Percentiles rank a stretch among this genome's conserved stretches.
Conservation (phyloP, 768 basidiomycete genomes). For the Tricholoma sp. region DNA sequence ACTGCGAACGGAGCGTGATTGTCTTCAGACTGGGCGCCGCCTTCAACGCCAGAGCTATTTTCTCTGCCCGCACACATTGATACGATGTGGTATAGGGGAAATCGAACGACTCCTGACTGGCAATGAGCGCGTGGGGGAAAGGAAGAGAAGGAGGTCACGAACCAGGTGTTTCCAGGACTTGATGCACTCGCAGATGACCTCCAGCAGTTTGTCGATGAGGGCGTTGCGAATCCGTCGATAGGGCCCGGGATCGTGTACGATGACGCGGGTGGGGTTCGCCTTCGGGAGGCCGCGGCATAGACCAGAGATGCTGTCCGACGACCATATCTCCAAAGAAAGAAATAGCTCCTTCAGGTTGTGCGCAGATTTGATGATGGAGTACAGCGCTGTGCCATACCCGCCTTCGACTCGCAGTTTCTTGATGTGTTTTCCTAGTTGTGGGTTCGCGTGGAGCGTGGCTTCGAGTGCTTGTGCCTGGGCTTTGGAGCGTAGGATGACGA, state of each 20-base stretch:
- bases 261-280: conserved; percentile 10
- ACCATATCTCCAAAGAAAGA: conserved; percentile 7
- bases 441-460: conserved; percentile 8
- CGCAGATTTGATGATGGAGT: conserved; percentile 1
- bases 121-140: no score
- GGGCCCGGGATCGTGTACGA: conserved; percentile 2
- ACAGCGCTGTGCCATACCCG: conserved; percentile 8
- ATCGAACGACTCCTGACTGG: no score
- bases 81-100: no score
- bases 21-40: no score
- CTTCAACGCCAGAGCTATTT: no score
- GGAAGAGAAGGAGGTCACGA: background rate
- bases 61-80: no score
- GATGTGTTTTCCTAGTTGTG: conserved; percentile 13
- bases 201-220: conserved; percentile 1
- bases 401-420: conserved; percentile 17
- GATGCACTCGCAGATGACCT: background rate
- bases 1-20: no score
- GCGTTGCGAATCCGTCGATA: background rate
- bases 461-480: conserved; percentile 21
- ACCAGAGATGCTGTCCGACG: conserved; percentile 9
- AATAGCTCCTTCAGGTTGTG: conserved; percentile 4
- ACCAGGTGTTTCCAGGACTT: conserved; percentile 3
- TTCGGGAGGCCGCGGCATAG: conserved; percentile 6
- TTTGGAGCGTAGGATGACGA: conserved; percentile 22